phyloP scores from a whole-genome alignment of 2,329 filamentous ascomycete species.

The Periconia digitata region DNA sequence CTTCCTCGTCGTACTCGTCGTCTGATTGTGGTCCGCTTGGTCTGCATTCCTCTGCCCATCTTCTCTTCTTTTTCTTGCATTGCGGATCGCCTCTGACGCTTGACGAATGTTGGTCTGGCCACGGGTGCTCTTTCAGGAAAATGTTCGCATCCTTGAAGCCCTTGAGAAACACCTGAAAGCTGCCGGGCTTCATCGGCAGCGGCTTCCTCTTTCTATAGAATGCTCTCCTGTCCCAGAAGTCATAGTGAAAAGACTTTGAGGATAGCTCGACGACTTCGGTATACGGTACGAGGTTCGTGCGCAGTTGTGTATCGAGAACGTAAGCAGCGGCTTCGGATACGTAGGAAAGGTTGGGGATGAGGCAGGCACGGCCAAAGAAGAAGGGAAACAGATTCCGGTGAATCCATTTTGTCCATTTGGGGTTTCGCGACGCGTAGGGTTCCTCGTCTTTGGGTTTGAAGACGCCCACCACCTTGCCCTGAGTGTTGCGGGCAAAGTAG shows the following conservation, averaged over 20 bases:
- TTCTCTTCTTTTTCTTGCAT: constrained; percentile 63
- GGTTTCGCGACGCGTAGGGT: constrained; percentile 93
- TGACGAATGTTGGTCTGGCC: constrained; percentile 81
- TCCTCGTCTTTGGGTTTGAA: constrained; percentile 99
- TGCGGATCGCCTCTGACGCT: constrained; percentile 70
- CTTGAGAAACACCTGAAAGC: constrained; percentile 96
- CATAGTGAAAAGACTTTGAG: constrained; percentile 97
- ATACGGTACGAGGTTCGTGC: constrained; percentile 91
- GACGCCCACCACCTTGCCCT: constrained; percentile 93
- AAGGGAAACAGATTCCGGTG: constrained; percentile 96
- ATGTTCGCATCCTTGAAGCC: constrained; percentile 97
- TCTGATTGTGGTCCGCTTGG: constrained; percentile 63
- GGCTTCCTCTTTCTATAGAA: constrained; percentile 86
- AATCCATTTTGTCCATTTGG: constrained; percentile 99
- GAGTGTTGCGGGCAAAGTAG: constrained; percentile 90
- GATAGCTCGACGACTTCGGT: constrained; percentile 93
- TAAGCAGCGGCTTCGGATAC: constrained; percentile 97
- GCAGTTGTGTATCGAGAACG: constrained; percentile 85
- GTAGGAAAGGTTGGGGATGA: constrained; percentile 97
- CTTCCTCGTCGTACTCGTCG: constrained; percentile 63
- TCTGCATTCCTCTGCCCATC: constrained; percentile 81
- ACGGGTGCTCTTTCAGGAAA: constrained; percentile 91
- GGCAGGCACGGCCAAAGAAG: constrained; percentile 90
- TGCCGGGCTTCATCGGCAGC: constrained; percentile 86
- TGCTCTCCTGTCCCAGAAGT: constrained; percentile 91